Evolutionary conservation across 805 yeast genomes (phyloP), one percentile per base, ranked within the genome.

Genomic region (Millerozyma miso): DNA sequence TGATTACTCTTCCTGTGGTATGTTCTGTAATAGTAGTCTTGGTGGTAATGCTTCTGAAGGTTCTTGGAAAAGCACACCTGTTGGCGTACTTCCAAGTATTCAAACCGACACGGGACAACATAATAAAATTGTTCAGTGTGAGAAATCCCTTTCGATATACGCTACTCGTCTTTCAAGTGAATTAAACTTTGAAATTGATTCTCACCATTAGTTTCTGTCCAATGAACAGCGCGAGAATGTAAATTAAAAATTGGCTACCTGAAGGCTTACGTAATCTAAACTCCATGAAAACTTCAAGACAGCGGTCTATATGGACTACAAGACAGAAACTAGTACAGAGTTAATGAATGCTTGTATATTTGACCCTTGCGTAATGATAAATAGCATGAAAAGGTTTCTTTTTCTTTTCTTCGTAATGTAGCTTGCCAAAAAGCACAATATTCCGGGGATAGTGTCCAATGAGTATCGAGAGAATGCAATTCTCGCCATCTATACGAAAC

Each of bases 1-100:
- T 59, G 51, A 70, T 68, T 35, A 62, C 59, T 49, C 57, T 60
- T 19, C 73, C 73, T 29, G 65, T 65, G 40, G 57, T 49, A 38
- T 67, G 72, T 55, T 70, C 75, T 31, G 66, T 62, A 46, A 70
- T 65, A 36, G 71, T 55, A 19, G 58, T 63, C 33, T 60, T 48
- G 34, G 72, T 67, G 43, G 72, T 65, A 51, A 67, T 53, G 14
- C 39, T 18, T 46, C 59, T 55, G 18, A 35, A n/a, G 16, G n/a
- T 19, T n/a, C 33, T 40, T 29, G 42, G 41, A 35, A 44, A 39
- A 26, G 45, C 35, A 39, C 47, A 50, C 38, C 49, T 46, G 32
- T 42, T 37, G 10, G 29, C 10, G 29, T 23, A 10, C 29, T 23
- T 23, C 29, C 6, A 23, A 38, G 52, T 29, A 40, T 51, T 47